Evolutionary conservation across 345 rosid genomes (phyloP), one percentile per base, ranked within the genome.

Genomic region (Cochlearia excelsa): DNA sequence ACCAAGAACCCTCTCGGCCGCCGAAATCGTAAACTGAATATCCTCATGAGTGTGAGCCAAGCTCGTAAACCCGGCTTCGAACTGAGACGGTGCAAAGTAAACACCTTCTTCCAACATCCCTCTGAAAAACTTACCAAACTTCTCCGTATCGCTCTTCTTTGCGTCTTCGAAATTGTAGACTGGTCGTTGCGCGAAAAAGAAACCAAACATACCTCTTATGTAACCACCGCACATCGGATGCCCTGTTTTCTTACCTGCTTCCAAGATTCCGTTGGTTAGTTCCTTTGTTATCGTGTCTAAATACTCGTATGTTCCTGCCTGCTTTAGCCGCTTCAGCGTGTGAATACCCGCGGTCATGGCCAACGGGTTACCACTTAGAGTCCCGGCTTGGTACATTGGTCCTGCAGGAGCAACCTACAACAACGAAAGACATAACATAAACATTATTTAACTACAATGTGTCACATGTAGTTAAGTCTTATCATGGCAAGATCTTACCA

Each of bases 301-400:
- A 74, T 89, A 78, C 63, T 85, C 92, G 2, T 93, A 90, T 10
- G 81, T 84, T 63, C 96, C 96, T 2, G 92, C 83, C 66, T 80
- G 78, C 63, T 74, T 64, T 73, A 93, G 66, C 61, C 92, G 72
- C 76, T 80, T 81, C 16, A 90, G 81, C 6, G 90, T 84, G 71
- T 87, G 86, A 50, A 90, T 82, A 4, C 99, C 99, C 0, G 96
- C 95, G 0, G 97, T 85, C 97, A 89, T 89, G 9, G 99, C 99
- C 72, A 93, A 59, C 2, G 97, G 99, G 43, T 93, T 89, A 62
- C 99, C 96, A 50, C 99, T 89, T 74, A 87, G 81, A 46, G 99
- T 89, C 50, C 99, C 95, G 2, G 95, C 99, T 71, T 93, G 95
- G 77, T 93, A 93, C 96, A 93, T 85, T 3, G 97, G 96, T 70